phyloP scores from a whole-genome alignment of 441 rosid species.

The Populus hybrid region DNA sequence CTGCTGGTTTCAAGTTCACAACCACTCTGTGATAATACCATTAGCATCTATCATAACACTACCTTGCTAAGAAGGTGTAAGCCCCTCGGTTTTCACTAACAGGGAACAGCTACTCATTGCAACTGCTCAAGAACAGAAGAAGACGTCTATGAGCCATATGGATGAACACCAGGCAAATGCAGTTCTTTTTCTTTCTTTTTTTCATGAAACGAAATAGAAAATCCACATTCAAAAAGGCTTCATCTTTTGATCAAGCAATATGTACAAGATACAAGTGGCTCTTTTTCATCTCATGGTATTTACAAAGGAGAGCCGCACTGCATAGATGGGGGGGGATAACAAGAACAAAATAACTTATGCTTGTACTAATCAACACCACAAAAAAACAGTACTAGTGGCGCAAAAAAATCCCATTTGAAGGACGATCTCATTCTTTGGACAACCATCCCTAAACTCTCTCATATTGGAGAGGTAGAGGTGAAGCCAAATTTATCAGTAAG shows the following conservation, averaged over 20 bases:
- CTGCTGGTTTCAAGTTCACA: too few relatives aligned
- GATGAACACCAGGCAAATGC: neutral
- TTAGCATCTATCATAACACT: too few relatives aligned
- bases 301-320: constrained; percentile 15
- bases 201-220: neutral
- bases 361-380: constrained; percentile 9
- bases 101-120: neutral
- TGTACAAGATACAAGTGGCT: constrained; percentile 19
- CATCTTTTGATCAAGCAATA: constrained; percentile 6
- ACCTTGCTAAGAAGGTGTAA: too few relatives aligned
- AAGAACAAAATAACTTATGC: neutral
- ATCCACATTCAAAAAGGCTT: neutral
- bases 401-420: neutral
- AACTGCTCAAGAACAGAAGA: neutral
- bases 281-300: constrained; percentile 17
- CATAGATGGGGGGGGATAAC: neutral
- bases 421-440: neutral
- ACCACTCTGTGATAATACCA: too few relatives aligned
- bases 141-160: neutral
- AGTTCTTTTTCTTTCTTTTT: neutral
- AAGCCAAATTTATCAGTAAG: constrained; percentile 43
- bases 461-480: constrained; percentile 35
- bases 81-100: too few relatives aligned
- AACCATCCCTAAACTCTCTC: neutral
- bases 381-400: neutral